Conservation (phyloP, 192 early-diverging fungal species). For the Haplosporangium gracile region DNA sequence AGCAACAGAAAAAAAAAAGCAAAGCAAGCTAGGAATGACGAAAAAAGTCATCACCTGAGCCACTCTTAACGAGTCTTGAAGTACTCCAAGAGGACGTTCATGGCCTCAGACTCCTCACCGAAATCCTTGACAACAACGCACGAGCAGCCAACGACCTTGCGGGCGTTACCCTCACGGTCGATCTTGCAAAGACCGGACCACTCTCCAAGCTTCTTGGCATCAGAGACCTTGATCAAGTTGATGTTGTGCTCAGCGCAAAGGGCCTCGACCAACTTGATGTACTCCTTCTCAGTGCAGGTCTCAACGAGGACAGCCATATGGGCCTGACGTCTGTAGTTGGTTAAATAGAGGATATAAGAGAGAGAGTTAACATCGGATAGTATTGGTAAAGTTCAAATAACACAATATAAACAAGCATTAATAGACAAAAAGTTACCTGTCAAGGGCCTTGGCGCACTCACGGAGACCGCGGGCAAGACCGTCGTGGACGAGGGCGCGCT, state of each 20-base stretch:
- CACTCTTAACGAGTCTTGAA: slow-evolving; percentile 61
- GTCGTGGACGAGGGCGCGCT: slow-evolving; percentile 95
- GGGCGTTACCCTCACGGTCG: slow-evolving; percentile 98
- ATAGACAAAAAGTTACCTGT: slow-evolving; percentile 69
- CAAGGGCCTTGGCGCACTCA: slow-evolving; percentile 97
- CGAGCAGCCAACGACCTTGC: slow-evolving; percentile 97
- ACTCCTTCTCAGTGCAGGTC: slow-evolving; percentile 96
- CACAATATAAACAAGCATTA: no score
- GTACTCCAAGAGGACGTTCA: slow-evolving; percentile 93
- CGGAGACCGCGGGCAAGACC: slow-evolving; percentile 97
- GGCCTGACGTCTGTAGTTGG: slow-evolving; percentile 81
- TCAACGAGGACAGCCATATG: slow-evolving; percentile 97
- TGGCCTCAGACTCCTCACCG: slow-evolving; percentile 99
- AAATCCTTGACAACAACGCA: slow-evolving; percentile 97
- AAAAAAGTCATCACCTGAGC: slow-evolving; percentile 9
- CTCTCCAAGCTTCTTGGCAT: slow-evolving; percentile 99
- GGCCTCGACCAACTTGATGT: slow-evolving; percentile 96
- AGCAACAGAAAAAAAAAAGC: not conserved
- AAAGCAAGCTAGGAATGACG: not conserved
- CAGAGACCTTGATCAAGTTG: slow-evolving; percentile 97
- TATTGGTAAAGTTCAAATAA: not conserved
- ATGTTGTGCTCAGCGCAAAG: slow-evolving; percentile 99
- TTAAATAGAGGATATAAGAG: not conserved
- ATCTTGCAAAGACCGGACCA: slow-evolving; percentile 99
- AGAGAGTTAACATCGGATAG: not conserved